Evolutionary conservation across 805 yeast species (phyloP).

Genomic region (Saccharomyces mikatae): DNA sequence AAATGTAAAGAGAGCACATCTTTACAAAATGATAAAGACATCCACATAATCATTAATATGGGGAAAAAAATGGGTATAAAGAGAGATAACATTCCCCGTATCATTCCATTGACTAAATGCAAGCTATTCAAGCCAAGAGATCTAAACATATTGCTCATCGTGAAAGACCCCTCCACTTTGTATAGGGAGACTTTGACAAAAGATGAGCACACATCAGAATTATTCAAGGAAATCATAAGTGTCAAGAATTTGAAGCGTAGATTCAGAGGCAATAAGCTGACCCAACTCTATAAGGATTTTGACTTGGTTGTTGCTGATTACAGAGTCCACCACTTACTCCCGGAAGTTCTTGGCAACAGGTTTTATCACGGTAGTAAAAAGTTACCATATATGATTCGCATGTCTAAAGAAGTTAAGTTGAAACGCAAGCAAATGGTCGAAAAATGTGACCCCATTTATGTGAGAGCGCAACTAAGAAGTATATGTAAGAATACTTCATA

Average conservation of each 20-base stretch:
- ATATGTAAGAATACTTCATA: constrained; percentile 57
- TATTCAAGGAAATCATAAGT: constrained; percentile 53
- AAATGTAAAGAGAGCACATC: constrained; percentile 28
- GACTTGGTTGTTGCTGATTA: constrained; percentile 66
- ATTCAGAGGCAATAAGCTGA: constrained; percentile 37
- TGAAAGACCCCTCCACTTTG: constrained; percentile 63
- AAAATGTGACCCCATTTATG: constrained; percentile 56
- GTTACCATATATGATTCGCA: constrained; percentile 59
- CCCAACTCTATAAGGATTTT: constrained; percentile 47
- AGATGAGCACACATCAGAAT: constrained; percentile 50
- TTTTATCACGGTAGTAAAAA: constrained; percentile 60
- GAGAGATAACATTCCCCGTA: constrained; percentile 47
- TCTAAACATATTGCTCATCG: constrained; percentile 49
- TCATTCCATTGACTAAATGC: constrained; percentile 46
- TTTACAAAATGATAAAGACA: constrained; percentile 20
- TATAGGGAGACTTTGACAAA: constrained; percentile 44
- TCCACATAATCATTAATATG: constrained; percentile 41
- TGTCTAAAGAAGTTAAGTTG: constrained; percentile 34
- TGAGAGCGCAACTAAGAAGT: constrained; percentile 54
- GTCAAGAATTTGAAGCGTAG: constrained; percentile 47
- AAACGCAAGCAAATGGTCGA: constrained; percentile 43
- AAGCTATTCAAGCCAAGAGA: constrained; percentile 43
- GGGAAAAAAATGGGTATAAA: constrained; percentile 36
- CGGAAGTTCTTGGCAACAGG: constrained; percentile 47
- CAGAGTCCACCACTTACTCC: constrained; percentile 54